Evolutionary conservation across 306 rosid genomes (phyloP).

Genomic region (Prunus mira): DNA sequence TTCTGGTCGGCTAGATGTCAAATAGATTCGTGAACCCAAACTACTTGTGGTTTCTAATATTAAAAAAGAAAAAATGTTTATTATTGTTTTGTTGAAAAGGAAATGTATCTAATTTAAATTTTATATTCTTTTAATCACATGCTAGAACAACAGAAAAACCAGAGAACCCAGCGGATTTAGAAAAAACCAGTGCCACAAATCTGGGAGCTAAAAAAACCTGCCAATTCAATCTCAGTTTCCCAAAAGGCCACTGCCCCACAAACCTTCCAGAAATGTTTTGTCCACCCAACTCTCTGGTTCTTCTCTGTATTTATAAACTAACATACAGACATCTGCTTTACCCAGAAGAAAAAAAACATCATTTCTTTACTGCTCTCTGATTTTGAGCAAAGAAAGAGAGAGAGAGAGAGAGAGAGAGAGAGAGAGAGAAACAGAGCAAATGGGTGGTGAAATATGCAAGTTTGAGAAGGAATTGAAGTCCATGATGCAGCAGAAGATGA

Average conservation of each 20-base stretch:
- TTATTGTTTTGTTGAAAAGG: not conserved
- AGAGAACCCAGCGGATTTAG: conserved; percentile 11
- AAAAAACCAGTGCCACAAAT: conserved; percentile 34
- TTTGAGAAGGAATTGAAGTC: conserved; percentile 30
- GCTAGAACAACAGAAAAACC: not conserved
- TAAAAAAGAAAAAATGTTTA: too few relatives aligned
- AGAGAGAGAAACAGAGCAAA: not conserved
- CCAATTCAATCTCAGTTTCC: conserved; percentile 19
- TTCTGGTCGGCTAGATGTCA: too few relatives aligned
- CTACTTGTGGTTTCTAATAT: too few relatives aligned
- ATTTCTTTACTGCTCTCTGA: not conserved
- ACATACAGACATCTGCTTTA: not conserved
- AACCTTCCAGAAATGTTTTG: not conserved
- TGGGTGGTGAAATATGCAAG: conserved; percentile 29
- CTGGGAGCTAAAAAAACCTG: conserved; percentile 32
- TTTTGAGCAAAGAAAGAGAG: not conserved
- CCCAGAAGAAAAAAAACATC: not conserved
- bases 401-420: not conserved
- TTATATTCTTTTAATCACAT: not conserved
- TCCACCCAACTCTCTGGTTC: not conserved
- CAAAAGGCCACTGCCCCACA: not conserved
- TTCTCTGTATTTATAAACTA: not conserved
- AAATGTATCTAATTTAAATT: too few relatives aligned
- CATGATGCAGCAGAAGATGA: conserved; percentile 21
- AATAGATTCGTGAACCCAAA: too few relatives aligned